These are phyloP conservation scores for Colletotrichum cuscutae DNA, from an alignment of 2,329 filamentous ascomycete species.

Conservation along the genomic window DNA sequence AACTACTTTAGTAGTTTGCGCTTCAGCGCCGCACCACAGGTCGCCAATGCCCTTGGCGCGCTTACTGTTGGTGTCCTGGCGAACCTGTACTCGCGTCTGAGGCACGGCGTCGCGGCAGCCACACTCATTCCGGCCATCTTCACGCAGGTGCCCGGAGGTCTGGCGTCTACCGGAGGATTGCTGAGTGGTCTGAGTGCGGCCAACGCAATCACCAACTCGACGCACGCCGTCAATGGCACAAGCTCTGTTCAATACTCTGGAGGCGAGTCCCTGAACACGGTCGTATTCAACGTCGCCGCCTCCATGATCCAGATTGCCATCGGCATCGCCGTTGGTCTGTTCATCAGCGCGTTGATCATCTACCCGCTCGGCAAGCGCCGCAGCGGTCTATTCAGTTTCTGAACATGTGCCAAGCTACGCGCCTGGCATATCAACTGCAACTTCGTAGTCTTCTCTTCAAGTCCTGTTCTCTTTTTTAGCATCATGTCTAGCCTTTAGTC, in stretches of 20 bases:
- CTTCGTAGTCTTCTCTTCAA: neutral
- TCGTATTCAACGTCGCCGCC: constrained; percentile 57
- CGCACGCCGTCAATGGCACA: constrained; percentile 48
- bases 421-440: neutral
- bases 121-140: constrained; percentile 60
- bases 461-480: neutral
- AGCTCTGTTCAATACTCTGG: constrained; percentile 38
- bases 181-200: constrained; percentile 56
- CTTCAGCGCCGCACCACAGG: constrained; percentile 77
- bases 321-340: constrained; percentile 61
- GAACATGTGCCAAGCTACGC: constrained; percentile 4
- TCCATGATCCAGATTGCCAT: constrained; percentile 65
- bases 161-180: constrained; percentile 58
- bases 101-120: constrained; percentile 61
- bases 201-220: constrained; percentile 54
- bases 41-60: constrained; percentile 81
- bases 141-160: constrained; percentile 58
- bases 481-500: neutral
- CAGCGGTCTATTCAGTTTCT: constrained; percentile 61
- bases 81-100: constrained; percentile 76
- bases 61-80: constrained; percentile 80
- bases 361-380: constrained; percentile 62
- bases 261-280: constrained; percentile 43
- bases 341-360: constrained; percentile 59
- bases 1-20: constrained; percentile 77